Base-by-base conservation (phyloP, 2,329 filamentous ascomycete genomes). In the Zalaria obscura region DNA sequence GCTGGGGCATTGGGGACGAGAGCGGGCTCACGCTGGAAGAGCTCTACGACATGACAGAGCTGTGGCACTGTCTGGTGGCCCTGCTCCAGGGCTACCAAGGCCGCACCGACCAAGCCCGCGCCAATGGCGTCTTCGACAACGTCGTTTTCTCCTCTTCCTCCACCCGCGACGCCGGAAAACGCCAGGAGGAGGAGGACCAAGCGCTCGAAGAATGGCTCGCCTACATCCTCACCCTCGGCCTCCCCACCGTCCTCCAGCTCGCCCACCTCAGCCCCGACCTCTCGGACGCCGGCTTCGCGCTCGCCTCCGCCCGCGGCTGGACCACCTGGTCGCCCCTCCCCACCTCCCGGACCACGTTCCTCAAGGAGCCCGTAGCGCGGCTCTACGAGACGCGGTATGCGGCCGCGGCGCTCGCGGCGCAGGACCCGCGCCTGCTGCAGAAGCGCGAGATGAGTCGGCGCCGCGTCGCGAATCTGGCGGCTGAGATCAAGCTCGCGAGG, bases 31-130 rank as follows among this genome's bases (percentile, higher is more conserved):
- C 63, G 5, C 64, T 69, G 3, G 64, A 67, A 41, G 67, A 80
- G 49, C 61, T 80, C 6, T 78, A 76, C 47, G 75, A 79, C 52
- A 76, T 80, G 65, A 74, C 67, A 33, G 76, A 80, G 50, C 64
- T 80, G 7, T 80, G 76, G 76, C 75, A 69, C 6, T 78, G 75
- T 50, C 54, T 80, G 34, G 65, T 66, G 18, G 67, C 70, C 4
- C 57, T 80, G 5, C 56, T 80, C 3, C 68, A 73, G 40, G 67
- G 66, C 6, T 69, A 78, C 38, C 68, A 72, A 43, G 73, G 69
- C 2, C 68, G 69, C 40, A 68, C 67, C 27, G 60, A 62, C 25
- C 67, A 76, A 49, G 76, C 76, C 25, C 63, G 73, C 27, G 59
- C 66, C 28, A 65, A 62, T 43, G 76, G 76, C 4, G 59, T 80